Base-by-base conservation (phyloP, 2,329 filamentous ascomycete genomes). In the Alternaria sp. region DNA sequence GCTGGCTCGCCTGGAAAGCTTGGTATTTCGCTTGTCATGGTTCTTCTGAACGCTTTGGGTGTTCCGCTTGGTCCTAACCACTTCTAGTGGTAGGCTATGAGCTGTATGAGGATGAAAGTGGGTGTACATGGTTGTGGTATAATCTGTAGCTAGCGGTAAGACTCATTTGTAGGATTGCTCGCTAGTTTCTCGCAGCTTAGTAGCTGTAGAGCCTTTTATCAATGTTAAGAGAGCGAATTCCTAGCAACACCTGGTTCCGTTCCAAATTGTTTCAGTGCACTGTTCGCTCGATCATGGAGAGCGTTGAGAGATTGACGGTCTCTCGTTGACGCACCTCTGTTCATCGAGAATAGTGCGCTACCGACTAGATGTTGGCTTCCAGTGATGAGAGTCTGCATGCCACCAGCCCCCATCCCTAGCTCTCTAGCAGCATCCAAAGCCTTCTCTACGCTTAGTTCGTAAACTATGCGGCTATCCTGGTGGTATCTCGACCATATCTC, bases 341-440 rank as follows among this genome's bases (percentile, higher is more conserved):
- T 32, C 4, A 32, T 15, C 6, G 30, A 32, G 12, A 32, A 32
- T 7, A 32, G 30, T 15, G 30, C 30, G 30, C 13, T 8, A 15
- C 30, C 30, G 13, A 32, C 30, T 8, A 32, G 13, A 32, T 32
- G 30, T 32, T 32, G 30, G 7, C 30, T 32, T 15, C 30, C 30
- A 15, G 30, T 32, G 30, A 32, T 32, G 30, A 32, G 30, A 15
- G 30, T 32, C 30, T 15, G 30, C 30, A 15, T 32, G 4, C 30
- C 13, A 32, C 30, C 30, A 15, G 28, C 45, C 50, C 50, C 45
- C 54, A 5, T 40, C 44, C 54, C 54, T 23, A 57, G 13, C 26
- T 57, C 9, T 44, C 54, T 57, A 17, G 54, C 54, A 47, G 45
- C 19, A 57, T 47, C 54, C 10, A 57, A 36, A 17, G 54, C 54